Evolutionary conservation across 2,329 filamentous ascomycete species (phyloP).

Genomic region (Apiospora rasikravindrae): DNA sequence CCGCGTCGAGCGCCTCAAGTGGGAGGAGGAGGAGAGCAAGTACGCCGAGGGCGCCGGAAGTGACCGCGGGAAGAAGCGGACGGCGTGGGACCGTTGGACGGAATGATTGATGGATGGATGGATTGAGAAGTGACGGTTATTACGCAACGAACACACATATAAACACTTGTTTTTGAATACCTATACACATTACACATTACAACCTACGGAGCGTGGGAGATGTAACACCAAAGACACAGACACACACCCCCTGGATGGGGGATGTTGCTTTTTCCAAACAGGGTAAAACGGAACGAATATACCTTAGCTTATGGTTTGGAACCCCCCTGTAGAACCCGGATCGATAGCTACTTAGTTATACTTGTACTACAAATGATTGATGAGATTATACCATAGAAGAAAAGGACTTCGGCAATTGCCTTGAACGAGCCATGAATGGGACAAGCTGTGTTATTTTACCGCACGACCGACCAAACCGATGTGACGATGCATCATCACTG

Average conservation of each 20-base stretch:
- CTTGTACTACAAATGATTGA: constrained; percentile 9
- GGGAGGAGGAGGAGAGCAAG: constrained; percentile 72
- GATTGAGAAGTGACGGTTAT: not conserved
- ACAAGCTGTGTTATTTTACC: too few relatives aligned
- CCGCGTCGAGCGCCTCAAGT: constrained; percentile 66
- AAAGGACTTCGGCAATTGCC: too few relatives aligned
- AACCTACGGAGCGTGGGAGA: not conserved
- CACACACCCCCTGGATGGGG: not conserved
- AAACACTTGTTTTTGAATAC: not conserved
- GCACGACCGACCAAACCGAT: too few relatives aligned
- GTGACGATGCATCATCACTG: too few relatives aligned
- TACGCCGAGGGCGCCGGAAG: constrained; percentile 67
- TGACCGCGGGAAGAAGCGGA: constrained; percentile 45
- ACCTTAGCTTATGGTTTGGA: not conserved
- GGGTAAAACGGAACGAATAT: not conserved
- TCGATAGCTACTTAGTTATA: not conserved
- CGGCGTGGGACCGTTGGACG: not conserved
- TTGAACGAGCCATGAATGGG: not conserved
- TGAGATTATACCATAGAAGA: not conserved
- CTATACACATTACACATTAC: not conserved
- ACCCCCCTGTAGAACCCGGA: not conserved
- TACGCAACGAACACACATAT: not conserved
- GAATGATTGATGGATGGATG: not conserved
- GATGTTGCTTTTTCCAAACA: not conserved
- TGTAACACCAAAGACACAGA: not conserved